Base-by-base conservation (phyloP, 106 monocot genomes). In the Dendrobium catenatum region DNA sequence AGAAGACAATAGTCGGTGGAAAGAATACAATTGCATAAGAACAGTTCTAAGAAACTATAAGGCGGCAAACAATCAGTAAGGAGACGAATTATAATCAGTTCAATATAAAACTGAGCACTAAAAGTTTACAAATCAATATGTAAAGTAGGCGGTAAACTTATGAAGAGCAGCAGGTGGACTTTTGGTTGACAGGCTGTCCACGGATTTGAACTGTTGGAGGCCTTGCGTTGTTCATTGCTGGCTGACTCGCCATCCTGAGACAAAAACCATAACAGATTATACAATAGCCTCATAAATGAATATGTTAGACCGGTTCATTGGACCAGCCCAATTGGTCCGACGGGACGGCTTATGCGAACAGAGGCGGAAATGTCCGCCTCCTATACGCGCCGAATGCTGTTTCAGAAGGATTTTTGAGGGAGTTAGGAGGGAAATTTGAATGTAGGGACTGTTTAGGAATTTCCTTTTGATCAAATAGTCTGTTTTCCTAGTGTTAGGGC, bases 241-340 rank as follows among this genome's bases (percentile, higher is more conserved):
- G 76, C 46, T 81, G 81, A 56, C 81, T 81, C 73, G 81, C 81
- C 81, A 81, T 81, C 81, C 81, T 81, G 61, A 81, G 9, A 76
- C 74, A 74, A 41, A 43, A 33, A 15, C 13, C 6, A 33, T 31
- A 31, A 33, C 2, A 27, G 22, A 15, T 22, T 24, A 33, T 33
- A 33, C 33, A 0, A 33, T 0, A 33, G 70, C 33, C 33, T 70
- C 6, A 1, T 0, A 4, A 70, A 20, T 31, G 1, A 70, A 27
- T 31, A 1, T 31, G 1, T 31, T 31, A 31, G 31, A 31, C 31
- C 1, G 31, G 1, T 31, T 31, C 31, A 31, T 31, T 31, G 31
- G 31, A 31, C 1, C 31, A 31, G 31, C 1, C 31, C 31, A 31
- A 1, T 1, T 1, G 31, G 31, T 31, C 31, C 31, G 31, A 31